Evolutionary conservation across 2,329 filamentous ascomycete genomes (phyloP).

Genomic region (Diaporthe caulivora): DNA sequence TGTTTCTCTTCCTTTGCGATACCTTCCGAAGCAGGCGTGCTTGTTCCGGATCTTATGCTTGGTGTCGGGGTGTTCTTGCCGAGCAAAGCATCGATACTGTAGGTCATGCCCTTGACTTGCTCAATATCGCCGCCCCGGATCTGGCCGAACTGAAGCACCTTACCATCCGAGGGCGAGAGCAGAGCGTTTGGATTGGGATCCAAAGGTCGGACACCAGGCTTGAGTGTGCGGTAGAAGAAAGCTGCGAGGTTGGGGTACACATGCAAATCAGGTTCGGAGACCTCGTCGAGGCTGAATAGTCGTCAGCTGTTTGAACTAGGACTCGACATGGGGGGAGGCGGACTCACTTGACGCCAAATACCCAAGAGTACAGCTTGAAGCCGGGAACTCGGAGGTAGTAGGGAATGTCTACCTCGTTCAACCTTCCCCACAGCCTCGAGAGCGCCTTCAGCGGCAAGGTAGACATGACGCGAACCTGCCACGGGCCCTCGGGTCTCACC

Average conservation of each 20-base stretch:
- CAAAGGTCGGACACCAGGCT: slow-evolving; percentile 87
- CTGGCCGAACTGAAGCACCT: slow-evolving; percentile 89
- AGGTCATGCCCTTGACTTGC: slow-evolving; percentile 99
- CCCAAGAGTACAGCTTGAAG: slow-evolving; percentile 90
- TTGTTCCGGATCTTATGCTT: slow-evolving; percentile 55
- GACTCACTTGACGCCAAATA: slow-evolving; percentile 85
- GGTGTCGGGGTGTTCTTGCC: slow-evolving; percentile 73
- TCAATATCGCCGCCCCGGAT: slow-evolving; percentile 96
- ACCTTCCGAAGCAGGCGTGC: slow-evolving; percentile 48
- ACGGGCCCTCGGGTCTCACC: slow-evolving; percentile 86
- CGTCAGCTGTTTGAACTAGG: slow-evolving; percentile 43
- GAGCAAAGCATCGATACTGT: slow-evolving; percentile 92
- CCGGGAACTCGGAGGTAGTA: slow-evolving; percentile 90
- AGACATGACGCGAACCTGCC: slow-evolving; percentile 95
- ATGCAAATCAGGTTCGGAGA: slow-evolving; percentile 88
- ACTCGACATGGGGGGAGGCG: neutral
- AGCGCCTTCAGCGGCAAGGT: slow-evolving; percentile 91
- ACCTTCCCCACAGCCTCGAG: slow-evolving; percentile 88
- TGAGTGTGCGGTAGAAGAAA: slow-evolving; percentile 97
- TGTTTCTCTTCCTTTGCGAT: slow-evolving; percentile 47
- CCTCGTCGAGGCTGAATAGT: slow-evolving; percentile 78
- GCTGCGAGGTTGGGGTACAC: slow-evolving; percentile 92
- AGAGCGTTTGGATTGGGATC: slow-evolving; percentile 85
- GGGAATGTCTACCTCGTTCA: slow-evolving; percentile 90
- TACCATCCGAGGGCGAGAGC: slow-evolving; percentile 90